Conservation (phyloP, 1,139 yeast species). For the Lodderomyces metapsilosis region DNA sequence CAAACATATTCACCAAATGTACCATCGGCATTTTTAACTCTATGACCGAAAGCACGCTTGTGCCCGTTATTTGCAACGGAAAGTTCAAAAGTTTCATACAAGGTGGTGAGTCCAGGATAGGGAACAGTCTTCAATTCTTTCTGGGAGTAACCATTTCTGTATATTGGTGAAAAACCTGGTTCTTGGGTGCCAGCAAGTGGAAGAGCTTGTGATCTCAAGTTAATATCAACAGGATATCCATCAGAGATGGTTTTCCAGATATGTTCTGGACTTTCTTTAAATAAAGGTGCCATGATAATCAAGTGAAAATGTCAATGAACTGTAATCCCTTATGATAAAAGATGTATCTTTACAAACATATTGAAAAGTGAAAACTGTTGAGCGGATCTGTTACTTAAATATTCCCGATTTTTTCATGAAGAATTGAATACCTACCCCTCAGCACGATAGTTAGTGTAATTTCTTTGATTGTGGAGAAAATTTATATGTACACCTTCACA, state of each 20-base stretch:
- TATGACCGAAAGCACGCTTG: constrained; percentile 50
- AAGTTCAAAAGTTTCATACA: constrained; percentile 47
- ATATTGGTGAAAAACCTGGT: constrained; percentile 54
- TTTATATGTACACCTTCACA: too few species aligned
- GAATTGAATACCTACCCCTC: too few species aligned
- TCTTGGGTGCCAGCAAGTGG: constrained; percentile 46
- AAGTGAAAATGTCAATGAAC: too few species aligned
- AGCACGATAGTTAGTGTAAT: too few species aligned
- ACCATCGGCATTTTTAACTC: too few species aligned
- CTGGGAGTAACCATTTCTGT: constrained; percentile 45
- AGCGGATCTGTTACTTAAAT: too few species aligned
- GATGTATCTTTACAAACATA: too few species aligned
- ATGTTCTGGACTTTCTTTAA: constrained; percentile 13
- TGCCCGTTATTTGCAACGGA: constrained; percentile 36
- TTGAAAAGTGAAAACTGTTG: too few species aligned
- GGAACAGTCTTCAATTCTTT: constrained; percentile 39
- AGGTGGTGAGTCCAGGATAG: constrained; percentile 53
- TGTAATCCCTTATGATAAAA: too few species aligned
- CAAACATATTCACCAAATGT: too few species aligned
- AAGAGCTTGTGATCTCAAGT: constrained; percentile 15
- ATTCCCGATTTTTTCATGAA: too few species aligned
- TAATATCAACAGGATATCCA: constrained; percentile 12
- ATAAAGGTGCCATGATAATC: constrained; percentile 10
- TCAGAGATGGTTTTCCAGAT: constrained; percentile 8
- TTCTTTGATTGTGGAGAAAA: too few species aligned